Evolutionary conservation across 495 filamentous ascomycete species (phyloP).

Genomic region (Hypoxylon lienhwacheense): DNA sequence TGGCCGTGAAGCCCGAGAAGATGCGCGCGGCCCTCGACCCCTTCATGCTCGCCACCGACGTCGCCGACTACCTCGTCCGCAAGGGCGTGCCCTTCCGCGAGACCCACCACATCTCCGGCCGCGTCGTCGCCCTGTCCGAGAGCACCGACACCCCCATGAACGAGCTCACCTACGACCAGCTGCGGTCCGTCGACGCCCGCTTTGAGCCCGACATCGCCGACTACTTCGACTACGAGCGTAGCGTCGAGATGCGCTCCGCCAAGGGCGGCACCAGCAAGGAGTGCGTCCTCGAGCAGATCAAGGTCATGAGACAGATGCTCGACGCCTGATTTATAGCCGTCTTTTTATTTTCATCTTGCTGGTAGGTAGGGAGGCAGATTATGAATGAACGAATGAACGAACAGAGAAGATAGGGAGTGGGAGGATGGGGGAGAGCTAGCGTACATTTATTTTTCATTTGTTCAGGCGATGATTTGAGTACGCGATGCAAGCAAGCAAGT

Average conservation of each 20-base stretch:
- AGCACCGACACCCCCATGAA: conserved; percentile 73
- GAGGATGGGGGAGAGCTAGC: no score
- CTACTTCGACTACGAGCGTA: conserved; percentile 82
- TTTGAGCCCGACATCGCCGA: conserved; percentile 75
- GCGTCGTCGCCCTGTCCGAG: conserved; percentile 70
- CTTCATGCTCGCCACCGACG: conserved; percentile 75
- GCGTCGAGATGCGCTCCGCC: conserved; percentile 80
- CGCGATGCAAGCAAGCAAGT: no score
- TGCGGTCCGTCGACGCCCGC: conserved; percentile 71
- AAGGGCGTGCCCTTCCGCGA: conserved; percentile 85
- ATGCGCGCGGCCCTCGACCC: conserved; percentile 73
- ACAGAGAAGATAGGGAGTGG: no score
- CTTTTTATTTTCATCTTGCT: no score
- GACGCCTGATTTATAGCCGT: conserved; percentile 22
- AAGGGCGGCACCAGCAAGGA: conserved; percentile 80
- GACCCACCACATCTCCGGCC: conserved; percentile 88
- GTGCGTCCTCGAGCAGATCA: conserved; percentile 77
- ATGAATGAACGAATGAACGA: no score
- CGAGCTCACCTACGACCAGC: conserved; percentile 64
- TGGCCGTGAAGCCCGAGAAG: conserved; percentile 68
- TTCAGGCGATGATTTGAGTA: no score
- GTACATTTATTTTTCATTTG: no score
- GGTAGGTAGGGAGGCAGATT: no score
- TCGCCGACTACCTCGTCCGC: conserved; percentile 89
- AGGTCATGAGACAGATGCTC: conserved; percentile 61